These are phyloP conservation scores for Bruguiera hainesii DNA, from an alignment of 441 rosid species.

Conservation along the genomic window DNA sequence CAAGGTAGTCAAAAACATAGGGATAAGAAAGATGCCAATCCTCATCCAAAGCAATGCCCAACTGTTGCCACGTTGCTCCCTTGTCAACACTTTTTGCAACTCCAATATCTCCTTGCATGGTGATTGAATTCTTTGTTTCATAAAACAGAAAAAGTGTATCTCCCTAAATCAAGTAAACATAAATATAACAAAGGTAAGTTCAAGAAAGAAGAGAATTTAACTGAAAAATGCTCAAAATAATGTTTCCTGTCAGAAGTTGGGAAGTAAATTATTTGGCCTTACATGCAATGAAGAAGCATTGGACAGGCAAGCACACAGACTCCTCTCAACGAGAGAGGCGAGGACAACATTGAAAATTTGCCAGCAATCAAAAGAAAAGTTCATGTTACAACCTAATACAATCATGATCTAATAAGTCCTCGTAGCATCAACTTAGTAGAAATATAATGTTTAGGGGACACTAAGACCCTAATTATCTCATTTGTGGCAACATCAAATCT, in stretches of 20 bases:
- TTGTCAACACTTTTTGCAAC: constrained; percentile 76
- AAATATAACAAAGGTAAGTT: not conserved
- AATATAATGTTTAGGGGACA: too few species aligned
- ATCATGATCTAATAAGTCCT: too few species aligned
- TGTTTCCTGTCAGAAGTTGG: not conserved
- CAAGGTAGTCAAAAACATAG: constrained; percentile 68
- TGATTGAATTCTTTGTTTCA: constrained; percentile 75
- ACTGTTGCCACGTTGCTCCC: constrained; percentile 89
- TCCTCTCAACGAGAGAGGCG: too few species aligned
- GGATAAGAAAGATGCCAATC: constrained; percentile 97
- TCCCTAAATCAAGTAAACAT: constrained; percentile 44
- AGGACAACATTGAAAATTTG: too few species aligned
- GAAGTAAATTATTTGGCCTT: not conserved
- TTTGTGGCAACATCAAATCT: too few species aligned
- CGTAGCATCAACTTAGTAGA: too few species aligned
- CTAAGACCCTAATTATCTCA: too few species aligned
- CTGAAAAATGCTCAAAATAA: not conserved
- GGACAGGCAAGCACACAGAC: not conserved
- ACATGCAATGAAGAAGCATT: not conserved
- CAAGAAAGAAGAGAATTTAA: not conserved
- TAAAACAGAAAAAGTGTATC: constrained; percentile 68
- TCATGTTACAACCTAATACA: too few species aligned
- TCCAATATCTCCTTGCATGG: constrained; percentile 94
- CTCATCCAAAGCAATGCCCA: constrained; percentile 92
- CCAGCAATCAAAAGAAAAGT: too few species aligned